Conservation (phyloP, 108 stramenopile genomes). For the Seminavis robusta region DNA sequence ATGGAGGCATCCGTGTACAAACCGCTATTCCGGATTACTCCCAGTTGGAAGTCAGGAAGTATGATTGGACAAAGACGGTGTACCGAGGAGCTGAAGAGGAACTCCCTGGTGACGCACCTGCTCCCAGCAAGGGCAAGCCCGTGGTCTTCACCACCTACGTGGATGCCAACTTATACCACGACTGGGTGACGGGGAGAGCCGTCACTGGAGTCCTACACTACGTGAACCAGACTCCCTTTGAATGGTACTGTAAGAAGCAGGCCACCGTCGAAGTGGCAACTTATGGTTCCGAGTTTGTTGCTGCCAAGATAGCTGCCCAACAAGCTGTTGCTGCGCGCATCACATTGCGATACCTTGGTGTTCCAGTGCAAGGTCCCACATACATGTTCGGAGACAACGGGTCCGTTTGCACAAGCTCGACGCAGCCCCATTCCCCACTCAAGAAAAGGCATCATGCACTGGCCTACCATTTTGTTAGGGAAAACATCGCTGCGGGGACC, state of each 20-base stretch:
- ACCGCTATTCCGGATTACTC: too few species aligned
- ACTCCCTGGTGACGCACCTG: slow-evolving; percentile 10
- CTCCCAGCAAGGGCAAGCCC: slow-evolving; percentile 15
- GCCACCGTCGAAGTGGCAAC: slow-evolving; percentile 26
- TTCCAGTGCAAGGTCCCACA: slow-evolving; percentile 23
- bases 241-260: slow-evolving; percentile 24
- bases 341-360: slow-evolving; percentile 23
- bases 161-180: slow-evolving; percentile 28
- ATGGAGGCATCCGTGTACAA: too few species aligned
- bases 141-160: slow-evolving; percentile 15
- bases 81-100: too few species aligned
- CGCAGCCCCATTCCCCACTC: background rate
- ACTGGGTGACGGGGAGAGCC: slow-evolving; percentile 9
- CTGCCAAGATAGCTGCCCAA: slow-evolving; percentile 18
- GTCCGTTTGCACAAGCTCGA: background rate
- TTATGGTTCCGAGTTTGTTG: slow-evolving; percentile 20
- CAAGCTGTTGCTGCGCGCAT: slow-evolving; percentile 5
- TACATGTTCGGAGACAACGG: slow-evolving; percentile 33
- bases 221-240: slow-evolving; percentile 28
- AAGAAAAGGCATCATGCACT: slow-evolving; percentile 17
- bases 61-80: too few species aligned
- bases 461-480: slow-evolving; percentile 15
- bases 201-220: slow-evolving; percentile 24
- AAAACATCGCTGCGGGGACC: slow-evolving; percentile 11
- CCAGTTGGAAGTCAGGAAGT: too few species aligned